Base-by-base conservation (phyloP, 176 grass and related monocot genomes). In the maize (Zea mays) region DNA sequence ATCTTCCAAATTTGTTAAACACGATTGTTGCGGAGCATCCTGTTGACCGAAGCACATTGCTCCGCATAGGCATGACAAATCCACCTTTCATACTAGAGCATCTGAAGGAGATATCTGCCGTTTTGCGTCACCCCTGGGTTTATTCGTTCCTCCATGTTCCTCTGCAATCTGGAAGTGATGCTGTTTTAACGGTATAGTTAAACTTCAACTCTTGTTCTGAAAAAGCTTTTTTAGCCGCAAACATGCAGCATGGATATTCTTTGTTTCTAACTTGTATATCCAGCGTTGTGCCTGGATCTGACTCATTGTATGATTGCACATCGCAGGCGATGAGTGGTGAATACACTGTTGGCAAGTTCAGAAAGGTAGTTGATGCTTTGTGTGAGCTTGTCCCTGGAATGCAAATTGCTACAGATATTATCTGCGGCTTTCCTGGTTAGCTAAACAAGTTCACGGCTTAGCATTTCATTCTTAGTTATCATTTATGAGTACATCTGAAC, bases 351-450 rank as follows among this genome's bases (percentile, higher is more conserved):
- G 48, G 67, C 21, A 87, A 99, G 46, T 99, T 99, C 76, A 90
- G 89, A 78, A 95, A 77, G 67, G 96, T 99, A 51, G 90, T 85
- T 75, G 96, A 93, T 74, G 93, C 92, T 34, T 78, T 94, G 3
- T 90, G 74, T 75, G 92, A 95, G 63, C 83, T 99, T 78, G 96
- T 99, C 44, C 96, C 83, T 34, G 85, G 90, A 78, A 99, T 95
- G 89, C 96, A 99, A 85, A 95, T 99, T 81, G 96, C 96, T 45
- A 98, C 92, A 27, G 96, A 98, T 80, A 92, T 99, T 81, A 95
- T 95, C 54, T 99, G 96, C 73, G 90, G 96, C 72, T 99, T 99
- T 69, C 96, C 92, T 66, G 92, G 96, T 93, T 87, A 17, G 64
- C 34, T 63, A 7, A 79, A 71, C 62, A 72, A 89, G 51, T 62